Conservation (phyloP, 208 protist species). For the Trypanosoma vivax region DNA sequence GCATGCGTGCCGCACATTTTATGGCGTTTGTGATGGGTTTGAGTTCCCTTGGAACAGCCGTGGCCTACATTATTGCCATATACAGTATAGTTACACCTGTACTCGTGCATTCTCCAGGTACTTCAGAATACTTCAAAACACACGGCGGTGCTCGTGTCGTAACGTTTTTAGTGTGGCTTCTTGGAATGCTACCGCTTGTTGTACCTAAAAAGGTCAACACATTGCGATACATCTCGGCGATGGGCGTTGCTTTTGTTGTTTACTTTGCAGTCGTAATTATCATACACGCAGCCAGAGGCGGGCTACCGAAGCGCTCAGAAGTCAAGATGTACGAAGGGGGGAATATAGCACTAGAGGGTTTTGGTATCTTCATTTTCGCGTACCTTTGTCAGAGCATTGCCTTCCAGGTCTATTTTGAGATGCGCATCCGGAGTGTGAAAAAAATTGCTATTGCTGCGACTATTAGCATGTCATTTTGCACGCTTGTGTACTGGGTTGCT, state of each 20-base stretch:
- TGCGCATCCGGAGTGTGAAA: constrained; percentile 17
- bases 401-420: constrained; percentile 36
- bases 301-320: constrained; percentile 11
- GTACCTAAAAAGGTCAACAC: constrained; percentile 31
- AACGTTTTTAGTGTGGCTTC: constrained; percentile 14
- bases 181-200: constrained; percentile 34
- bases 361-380: constrained; percentile 35
- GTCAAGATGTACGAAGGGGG: constrained; percentile 2
- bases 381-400: constrained; percentile 38
- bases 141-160: constrained; percentile 4
- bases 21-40: constrained; percentile 24
- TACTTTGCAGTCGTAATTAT: constrained; percentile 25
- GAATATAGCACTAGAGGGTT: constrained; percentile 17
- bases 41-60: constrained; percentile 34
- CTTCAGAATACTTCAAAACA: constrained; percentile 13
- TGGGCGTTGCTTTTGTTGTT: constrained; percentile 24
- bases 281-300: constrained; percentile 14
- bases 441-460: constrained; percentile 11
- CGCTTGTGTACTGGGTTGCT: constrained; percentile 51
- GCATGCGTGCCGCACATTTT: constrained; percentile 17
- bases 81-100: constrained; percentile 23
- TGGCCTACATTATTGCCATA: constrained; percentile 34
- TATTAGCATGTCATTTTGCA: constrained; percentile 36
- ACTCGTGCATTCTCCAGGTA: neutral
- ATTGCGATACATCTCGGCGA: constrained; percentile 27